These are phyloP conservation scores for Penicillium frequentans DNA, from an alignment of 2,329 filamentous ascomycete species.

Conservation along the genomic window DNA sequence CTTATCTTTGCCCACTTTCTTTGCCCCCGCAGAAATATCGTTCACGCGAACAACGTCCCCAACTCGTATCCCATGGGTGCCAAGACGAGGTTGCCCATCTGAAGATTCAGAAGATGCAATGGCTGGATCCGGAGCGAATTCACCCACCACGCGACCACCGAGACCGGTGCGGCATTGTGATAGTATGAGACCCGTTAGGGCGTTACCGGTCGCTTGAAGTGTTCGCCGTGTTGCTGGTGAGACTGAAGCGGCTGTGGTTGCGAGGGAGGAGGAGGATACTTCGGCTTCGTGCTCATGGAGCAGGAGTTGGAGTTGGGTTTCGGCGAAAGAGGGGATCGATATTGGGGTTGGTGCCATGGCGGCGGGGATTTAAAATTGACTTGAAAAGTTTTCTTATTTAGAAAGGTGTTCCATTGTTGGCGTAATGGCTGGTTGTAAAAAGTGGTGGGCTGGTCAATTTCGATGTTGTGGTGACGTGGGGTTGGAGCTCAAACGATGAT, in stretches of 20 bases:
- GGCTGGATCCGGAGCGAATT: constrained; percentile 72
- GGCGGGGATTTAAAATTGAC: neutral
- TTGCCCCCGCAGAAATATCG: constrained; percentile 31
- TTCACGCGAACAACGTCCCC: constrained; percentile 50
- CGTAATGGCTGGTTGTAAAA: neutral
- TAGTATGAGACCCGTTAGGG: constrained; percentile 58
- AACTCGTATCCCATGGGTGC: constrained; percentile 48
- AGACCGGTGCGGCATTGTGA: constrained; percentile 80
- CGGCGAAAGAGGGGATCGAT: constrained; percentile 43
- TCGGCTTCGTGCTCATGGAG: constrained; percentile 47
- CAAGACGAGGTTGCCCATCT: constrained; percentile 44
- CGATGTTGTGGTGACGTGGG: neutral
- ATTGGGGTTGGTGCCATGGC: constrained; percentile 25
- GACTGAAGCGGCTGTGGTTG: constrained; percentile 39
- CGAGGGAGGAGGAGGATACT: constrained; percentile 44
- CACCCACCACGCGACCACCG: constrained; percentile 85
- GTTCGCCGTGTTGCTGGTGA: constrained; percentile 45
- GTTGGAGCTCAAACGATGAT: neutral
- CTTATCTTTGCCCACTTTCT: constrained; percentile 32
- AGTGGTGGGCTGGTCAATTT: neutral
- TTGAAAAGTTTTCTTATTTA: neutral
- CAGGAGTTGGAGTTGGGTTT: constrained; percentile 43
- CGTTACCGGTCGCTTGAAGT: constrained; percentile 43
- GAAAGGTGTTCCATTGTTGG: neutral
- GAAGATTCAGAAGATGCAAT: constrained; percentile 46